Evolutionary conservation across 805 yeast genomes (phyloP).

Genomic region (Candida hispaniensis): DNA sequence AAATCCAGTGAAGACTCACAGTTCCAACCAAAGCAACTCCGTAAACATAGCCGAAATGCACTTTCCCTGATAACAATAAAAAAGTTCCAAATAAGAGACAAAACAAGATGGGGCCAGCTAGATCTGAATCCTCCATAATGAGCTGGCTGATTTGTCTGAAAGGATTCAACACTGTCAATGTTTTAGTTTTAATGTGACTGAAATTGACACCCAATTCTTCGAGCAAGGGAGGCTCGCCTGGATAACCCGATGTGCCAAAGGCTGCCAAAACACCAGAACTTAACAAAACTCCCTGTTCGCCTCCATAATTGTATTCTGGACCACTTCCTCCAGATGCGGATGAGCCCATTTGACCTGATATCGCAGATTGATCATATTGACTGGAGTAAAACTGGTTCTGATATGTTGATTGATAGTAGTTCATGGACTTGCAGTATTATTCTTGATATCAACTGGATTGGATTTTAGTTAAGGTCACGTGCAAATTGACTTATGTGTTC

Average conservation of each 20-base stretch:
- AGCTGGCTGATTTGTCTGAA: slow-evolving; percentile 55
- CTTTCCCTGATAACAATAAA: slow-evolving; percentile 74
- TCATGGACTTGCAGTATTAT: slow-evolving; percentile 9
- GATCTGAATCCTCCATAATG: slow-evolving; percentile 75
- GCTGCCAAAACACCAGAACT: slow-evolving; percentile 81
- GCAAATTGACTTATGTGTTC: too few species aligned
- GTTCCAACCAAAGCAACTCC: slow-evolving; percentile 94
- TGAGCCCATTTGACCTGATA: slow-evolving; percentile 14
- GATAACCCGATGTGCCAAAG: slow-evolving; percentile 82
- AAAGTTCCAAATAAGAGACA: slow-evolving; percentile 79
- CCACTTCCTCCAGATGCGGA: slow-evolving; percentile 1
- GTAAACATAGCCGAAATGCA: slow-evolving; percentile 92
- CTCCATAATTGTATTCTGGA: slow-evolving; percentile 13
- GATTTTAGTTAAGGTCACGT: not conserved
- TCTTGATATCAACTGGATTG: not conserved
- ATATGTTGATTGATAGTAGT: slow-evolving; percentile 14
- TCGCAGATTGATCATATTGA: slow-evolving; percentile 7
- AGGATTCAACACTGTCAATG: slow-evolving; percentile 78
- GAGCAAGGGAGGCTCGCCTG: slow-evolving; percentile 86
- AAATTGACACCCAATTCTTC: slow-evolving; percentile 94
- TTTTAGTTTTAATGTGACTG: slow-evolving; percentile 58
- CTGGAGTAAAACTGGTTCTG: slow-evolving; percentile 12
- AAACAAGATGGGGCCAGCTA: slow-evolving; percentile 91
- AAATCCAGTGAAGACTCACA: slow-evolving; percentile 66
- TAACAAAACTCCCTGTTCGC: slow-evolving; percentile 32